These are phyloP conservation scores for Rosa multiflora DNA, from an alignment of 306 rosid species.

Conservation along the genomic window DNA sequence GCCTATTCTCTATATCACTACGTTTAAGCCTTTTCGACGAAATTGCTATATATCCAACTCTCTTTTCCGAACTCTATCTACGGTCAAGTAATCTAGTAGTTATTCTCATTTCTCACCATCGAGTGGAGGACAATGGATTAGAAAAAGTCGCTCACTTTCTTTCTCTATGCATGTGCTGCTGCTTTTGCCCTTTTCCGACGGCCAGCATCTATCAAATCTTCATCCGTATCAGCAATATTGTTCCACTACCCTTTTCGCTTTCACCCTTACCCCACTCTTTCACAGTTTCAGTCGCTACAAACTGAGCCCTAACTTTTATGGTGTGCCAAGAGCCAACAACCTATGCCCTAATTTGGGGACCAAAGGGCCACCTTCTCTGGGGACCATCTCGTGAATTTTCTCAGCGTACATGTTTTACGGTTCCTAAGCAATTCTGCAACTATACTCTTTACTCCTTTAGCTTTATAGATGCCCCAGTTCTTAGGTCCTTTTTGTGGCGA, in stretches of 20 bases:
- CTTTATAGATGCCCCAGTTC: background rate
- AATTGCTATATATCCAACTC: background rate
- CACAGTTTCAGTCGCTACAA: conserved; percentile 1
- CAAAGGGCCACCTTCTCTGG: conserved; percentile 1
- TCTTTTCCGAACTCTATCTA: background rate
- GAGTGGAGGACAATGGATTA: background rate
- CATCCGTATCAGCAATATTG: background rate
- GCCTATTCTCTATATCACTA: background rate
- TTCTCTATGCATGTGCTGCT: conserved; percentile 4
- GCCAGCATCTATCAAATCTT: background rate
- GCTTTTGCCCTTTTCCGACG: background rate
- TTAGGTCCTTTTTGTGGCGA: background rate
- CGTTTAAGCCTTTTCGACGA: background rate
- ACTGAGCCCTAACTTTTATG: background rate
- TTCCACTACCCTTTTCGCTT: background rate
- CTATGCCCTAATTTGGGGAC: background rate
- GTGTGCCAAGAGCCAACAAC: background rate
- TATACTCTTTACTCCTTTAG: background rate
- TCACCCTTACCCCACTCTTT: background rate
- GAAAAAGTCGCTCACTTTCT: conserved; percentile 3
- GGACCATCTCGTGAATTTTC: background rate
- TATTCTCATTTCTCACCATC: background rate
- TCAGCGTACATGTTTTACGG: background rate
- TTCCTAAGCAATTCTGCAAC: background rate
- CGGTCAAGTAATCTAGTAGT: background rate